Conservation (phyloP, 352 stramenopile species). For the Globisporangium takayamanum region DNA sequence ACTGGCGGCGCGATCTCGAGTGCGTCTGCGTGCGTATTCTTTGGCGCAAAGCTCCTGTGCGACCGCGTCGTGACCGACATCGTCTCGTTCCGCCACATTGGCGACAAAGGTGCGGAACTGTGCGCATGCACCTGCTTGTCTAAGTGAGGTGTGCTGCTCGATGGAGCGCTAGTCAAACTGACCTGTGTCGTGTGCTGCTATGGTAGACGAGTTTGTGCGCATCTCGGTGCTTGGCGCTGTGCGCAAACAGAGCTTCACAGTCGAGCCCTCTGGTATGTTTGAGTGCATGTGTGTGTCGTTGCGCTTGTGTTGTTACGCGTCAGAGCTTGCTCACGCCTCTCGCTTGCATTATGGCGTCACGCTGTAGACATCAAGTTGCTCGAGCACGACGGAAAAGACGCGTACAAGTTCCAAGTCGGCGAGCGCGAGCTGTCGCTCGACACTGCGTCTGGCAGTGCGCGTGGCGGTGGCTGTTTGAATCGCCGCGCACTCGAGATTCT, state of each 20-base stretch:
- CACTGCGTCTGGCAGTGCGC: slow-evolving; percentile 23
- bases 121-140: not conserved
- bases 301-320: not conserved
- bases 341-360: not conserved
- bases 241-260: slow-evolving; percentile 41
- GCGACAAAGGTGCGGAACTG: slow-evolving; percentile 32
- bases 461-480: slow-evolving; percentile 33
- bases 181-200: not conserved
- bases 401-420: slow-evolving; percentile 57
- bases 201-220: slow-evolving; percentile 43
- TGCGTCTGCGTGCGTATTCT: slow-evolving; percentile 58
- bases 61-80: slow-evolving; percentile 71
- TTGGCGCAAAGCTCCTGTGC: slow-evolving; percentile 63
- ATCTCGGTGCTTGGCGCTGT: slow-evolving; percentile 40
- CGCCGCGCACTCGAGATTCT: slow-evolving; percentile 61
- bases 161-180: not conserved
- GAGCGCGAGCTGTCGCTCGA: slow-evolving; percentile 47
- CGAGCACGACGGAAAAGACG: slow-evolving; percentile 39
- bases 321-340: not conserved
- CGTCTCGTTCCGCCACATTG: slow-evolving; percentile 49
- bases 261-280: slow-evolving; percentile 35
- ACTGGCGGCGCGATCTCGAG: slow-evolving; percentile 56
- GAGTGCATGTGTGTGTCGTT: not conserved
- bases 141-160: not conserved
- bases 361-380: slow-evolving; percentile 48